Base-by-base conservation (phyloP, 2,329 filamentous ascomycete genomes). In the Achaetomium macrosporum region DNA sequence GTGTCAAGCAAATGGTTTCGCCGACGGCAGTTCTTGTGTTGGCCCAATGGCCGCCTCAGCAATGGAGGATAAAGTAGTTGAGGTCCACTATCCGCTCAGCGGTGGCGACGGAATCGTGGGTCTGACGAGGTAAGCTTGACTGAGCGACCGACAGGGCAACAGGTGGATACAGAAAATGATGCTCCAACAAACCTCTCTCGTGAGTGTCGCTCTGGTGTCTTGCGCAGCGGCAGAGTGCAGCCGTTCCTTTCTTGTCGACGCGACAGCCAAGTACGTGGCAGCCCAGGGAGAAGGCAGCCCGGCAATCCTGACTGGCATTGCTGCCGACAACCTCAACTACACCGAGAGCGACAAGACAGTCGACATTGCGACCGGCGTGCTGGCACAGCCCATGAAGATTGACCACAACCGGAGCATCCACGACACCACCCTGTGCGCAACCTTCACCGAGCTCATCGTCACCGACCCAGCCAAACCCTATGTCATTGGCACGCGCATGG, bases 401-500 rank as follows among this genome's bases (percentile, higher is more conserved):
- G 56, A 58, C 56, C 59, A 56, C 52, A 58, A 42, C 47, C 51
- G 55, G 40, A 61, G 58, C 44, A 51, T 61, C 45, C 58, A 63
- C 53, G 62, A 63, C 57, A 62, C 62, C 2, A 51, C 53, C 17
- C 42, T 51, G 31, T 63, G 62, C 47, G 60, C 62, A 3, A 63
- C 59, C 42, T 63, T 62, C 53, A 63, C 62, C 12, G 60, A 64
- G 39, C 51, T 64, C 11, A 61, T 61, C 39, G 55, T 46, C 47
- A 60, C 49, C 50, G 49, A 55, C 33, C 20, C 63, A 10, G 46
- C 58, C 20, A 64, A 66, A 8, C 53, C 69, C 66, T 20, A 69
- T 51, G 69, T 71, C 29, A 62, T 71, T 47, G 68, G 65, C 50
- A 69, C 68, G 12, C 69, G 68, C 58, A 66, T 70, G 51, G 60